phyloP scores from a whole-genome alignment of 2,329 filamentous ascomycete species.

The Aureobasidium zeae region DNA sequence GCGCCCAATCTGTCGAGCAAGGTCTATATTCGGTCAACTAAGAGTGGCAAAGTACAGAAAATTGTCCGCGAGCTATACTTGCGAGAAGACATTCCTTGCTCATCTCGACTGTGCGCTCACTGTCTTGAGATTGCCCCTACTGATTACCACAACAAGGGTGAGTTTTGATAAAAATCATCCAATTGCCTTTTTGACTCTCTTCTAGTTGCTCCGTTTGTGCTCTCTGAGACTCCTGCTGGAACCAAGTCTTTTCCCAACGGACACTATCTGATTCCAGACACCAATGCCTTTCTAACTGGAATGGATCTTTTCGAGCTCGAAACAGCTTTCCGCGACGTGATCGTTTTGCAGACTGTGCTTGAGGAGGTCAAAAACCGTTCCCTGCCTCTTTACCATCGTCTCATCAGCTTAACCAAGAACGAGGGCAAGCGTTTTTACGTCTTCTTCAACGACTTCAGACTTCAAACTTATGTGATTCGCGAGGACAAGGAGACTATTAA shows the following conservation, averaged over 20 bases:
- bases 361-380: slow-evolving; percentile 94
- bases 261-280: slow-evolving; percentile 92
- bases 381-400: slow-evolving; percentile 84
- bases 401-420: slow-evolving; percentile 84
- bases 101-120: slow-evolving; percentile 71
- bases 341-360: slow-evolving; percentile 89
- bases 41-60: slow-evolving; percentile 96
- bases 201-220: slow-evolving; percentile 64
- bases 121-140: slow-evolving; percentile 65
- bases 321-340: slow-evolving; percentile 89
- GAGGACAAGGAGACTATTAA: slow-evolving; percentile 79
- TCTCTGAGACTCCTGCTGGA: slow-evolving; percentile 79
- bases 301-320: slow-evolving; percentile 97
- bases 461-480: slow-evolving; percentile 78
- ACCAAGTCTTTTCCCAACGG: slow-evolving; percentile 75
- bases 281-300: slow-evolving; percentile 86
- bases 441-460: slow-evolving; percentile 96
- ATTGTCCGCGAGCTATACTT: slow-evolving; percentile 95
- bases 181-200: slow-evolving; percentile 5
- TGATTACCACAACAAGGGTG: slow-evolving; percentile 70
- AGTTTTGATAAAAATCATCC: not conserved
- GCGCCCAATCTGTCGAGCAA: slow-evolving; percentile 83
- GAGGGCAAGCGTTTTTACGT: slow-evolving; percentile 97
- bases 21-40: slow-evolving; percentile 87
- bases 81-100: slow-evolving; percentile 93